phyloP scores from a whole-genome alignment of 2,329 filamentous ascomycete species.

The Neurospora sp. region DNA sequence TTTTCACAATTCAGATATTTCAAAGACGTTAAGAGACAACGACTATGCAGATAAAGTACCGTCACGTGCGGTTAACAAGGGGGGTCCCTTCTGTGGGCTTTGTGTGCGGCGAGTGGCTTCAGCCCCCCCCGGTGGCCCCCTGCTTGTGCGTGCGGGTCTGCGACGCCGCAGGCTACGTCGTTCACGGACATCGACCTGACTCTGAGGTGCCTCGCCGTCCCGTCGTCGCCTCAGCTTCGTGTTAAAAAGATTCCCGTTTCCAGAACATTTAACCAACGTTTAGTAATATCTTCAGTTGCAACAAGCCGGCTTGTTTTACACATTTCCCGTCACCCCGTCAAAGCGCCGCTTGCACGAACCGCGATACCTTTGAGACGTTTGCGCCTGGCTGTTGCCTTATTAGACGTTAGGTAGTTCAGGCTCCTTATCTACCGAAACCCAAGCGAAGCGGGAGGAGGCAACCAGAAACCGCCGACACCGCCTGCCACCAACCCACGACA shows the following conservation, averaged over 20 bases:
- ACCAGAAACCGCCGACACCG: background rate
- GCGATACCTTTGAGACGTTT: background rate
- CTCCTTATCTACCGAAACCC: slow-evolving; percentile 1
- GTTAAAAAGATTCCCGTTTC: slow-evolving; percentile 6
- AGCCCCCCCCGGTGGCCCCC: background rate
- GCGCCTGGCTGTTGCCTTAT: background rate
- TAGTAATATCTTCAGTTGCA: background rate
- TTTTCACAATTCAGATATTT: background rate
- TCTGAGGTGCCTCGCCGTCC: background rate
- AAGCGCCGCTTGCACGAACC: background rate
- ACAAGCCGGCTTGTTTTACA: background rate
- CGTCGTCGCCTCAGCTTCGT: background rate
- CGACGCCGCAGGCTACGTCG: background rate
- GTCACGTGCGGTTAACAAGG: background rate
- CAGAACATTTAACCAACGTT: background rate
- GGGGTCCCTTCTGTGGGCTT: background rate
- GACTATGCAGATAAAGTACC: background rate
- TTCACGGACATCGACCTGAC: background rate
- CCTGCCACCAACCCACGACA: background rate
- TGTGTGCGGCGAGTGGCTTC: background rate
- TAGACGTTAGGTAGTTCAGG: background rate
- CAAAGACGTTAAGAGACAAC: background rate
- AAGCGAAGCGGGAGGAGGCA: slow-evolving; percentile 2
- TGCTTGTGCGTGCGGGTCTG: background rate
- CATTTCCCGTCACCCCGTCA: background rate